phyloP scores from a whole-genome alignment of 371 early-diverging fungal species.

The Parasitella parasitica region DNA sequence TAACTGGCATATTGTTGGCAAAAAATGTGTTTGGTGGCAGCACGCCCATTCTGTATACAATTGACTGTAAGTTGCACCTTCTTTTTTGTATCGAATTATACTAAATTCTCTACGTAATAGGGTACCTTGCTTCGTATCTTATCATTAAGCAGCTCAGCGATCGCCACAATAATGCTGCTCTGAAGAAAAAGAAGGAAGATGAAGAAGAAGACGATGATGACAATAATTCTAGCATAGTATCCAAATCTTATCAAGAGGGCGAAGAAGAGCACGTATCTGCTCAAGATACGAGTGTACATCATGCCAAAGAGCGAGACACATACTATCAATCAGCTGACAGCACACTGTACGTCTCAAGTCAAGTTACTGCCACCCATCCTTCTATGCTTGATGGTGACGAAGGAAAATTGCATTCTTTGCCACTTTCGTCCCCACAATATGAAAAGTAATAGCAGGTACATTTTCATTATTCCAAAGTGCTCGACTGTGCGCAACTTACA shows the following conservation, averaged over 20 bases:
- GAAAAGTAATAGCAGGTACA: no score
- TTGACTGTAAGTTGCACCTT: conserved; percentile 37
- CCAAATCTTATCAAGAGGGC: neutral
- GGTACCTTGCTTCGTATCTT: conserved; percentile 50
- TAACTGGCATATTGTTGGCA: conserved; percentile 39
- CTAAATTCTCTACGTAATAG: conserved; percentile 11
- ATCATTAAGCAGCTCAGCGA: conserved; percentile 45
- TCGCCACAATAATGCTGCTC: conserved; percentile 6
- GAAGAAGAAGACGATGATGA: conserved; percentile 22
- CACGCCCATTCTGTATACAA: conserved; percentile 45
- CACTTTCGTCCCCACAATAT: neutral
- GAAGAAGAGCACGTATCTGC: neutral
- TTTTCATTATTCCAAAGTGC: no score
- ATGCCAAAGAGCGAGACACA: neutral
- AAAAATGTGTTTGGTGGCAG: conserved; percentile 35
- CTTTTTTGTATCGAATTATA: neutral
- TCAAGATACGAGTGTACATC: neutral
- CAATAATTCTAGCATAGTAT: neutral
- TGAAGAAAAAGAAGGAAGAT: neutral
- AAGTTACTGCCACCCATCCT: neutral
- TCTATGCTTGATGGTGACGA: neutral
- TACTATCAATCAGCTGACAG: neutral
- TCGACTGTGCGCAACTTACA: no score
- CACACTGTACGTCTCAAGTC: neutral
- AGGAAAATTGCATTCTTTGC: neutral